Conservation (phyloP, 2,329 filamentous ascomycete species). For the Domatiomyces globalis region DNA sequence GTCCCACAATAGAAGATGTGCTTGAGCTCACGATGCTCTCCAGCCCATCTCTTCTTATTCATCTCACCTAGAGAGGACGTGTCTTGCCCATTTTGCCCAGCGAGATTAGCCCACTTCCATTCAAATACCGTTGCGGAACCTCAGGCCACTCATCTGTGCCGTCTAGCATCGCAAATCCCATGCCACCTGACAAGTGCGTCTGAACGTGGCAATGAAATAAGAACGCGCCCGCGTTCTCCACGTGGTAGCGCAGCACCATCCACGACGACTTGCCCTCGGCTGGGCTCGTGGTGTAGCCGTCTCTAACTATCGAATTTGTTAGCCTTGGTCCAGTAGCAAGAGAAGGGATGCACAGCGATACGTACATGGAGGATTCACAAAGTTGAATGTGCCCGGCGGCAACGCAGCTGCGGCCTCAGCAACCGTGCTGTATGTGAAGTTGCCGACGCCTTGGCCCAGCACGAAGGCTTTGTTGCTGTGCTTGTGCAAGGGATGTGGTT, state of each 20-base stretch:
- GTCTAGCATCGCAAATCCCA: conserved; percentile 39
- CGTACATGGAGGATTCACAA: conserved; percentile 36
- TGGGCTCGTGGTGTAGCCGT: conserved; percentile 27
- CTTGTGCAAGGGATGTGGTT: conserved; percentile 51
- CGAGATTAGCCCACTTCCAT: conserved; percentile 8
- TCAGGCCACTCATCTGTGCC: conserved; percentile 24
- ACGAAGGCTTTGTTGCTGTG: conserved; percentile 47
- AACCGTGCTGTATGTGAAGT: conserved; percentile 40
- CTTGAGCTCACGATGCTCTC: background rate
- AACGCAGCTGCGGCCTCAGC: conserved; percentile 35
- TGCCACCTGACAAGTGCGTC: conserved; percentile 41
- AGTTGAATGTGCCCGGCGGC: conserved; percentile 40
- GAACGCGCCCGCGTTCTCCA: conserved; percentile 40
- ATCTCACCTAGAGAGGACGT: conserved; percentile 1
- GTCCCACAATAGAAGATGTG: background rate
- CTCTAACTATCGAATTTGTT: conserved; percentile 4
- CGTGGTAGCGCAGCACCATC: conserved; percentile 42
- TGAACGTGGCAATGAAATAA: conserved; percentile 44
- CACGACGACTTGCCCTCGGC: conserved; percentile 26
- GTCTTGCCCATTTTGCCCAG: conserved; percentile 12
- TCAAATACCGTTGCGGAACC: conserved; percentile 16
- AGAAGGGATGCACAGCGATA: background rate
- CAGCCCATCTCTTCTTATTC: background rate
- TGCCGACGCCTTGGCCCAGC: conserved; percentile 38
- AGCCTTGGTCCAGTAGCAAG: background rate